A percentile compares a stretch with the other conserved stretches of the same genome.
phyloP scores from a whole-genome alignment of 371 early-diverging fungal genomes.

The Parasitella parasitica region DNA sequence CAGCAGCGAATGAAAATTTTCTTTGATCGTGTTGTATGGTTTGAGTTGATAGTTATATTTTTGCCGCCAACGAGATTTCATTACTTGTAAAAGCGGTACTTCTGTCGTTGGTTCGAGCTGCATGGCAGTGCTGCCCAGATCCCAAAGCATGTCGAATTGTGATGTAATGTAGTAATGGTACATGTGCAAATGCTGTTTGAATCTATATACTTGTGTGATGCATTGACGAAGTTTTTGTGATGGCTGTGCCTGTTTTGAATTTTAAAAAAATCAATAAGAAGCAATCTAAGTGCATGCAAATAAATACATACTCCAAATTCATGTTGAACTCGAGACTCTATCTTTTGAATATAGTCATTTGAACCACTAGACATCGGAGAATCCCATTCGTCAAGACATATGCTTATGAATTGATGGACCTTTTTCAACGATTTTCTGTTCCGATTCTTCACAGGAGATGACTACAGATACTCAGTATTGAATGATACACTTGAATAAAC shows the following conservation, averaged over 20 bases:
- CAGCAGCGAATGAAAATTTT: not conserved
- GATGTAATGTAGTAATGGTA: conserved; percentile 11
- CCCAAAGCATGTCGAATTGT: conserved; percentile 10
- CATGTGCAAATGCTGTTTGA: conserved; percentile 7
- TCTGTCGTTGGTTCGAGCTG: not conserved
- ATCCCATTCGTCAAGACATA: conserved; percentile 11
- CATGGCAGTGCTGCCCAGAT: not conserved
- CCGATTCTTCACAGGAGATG: conserved; percentile 15
- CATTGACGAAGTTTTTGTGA: conserved; percentile 3
- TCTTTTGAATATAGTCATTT: not conserved
- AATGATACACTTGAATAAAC: not conserved
- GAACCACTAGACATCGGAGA: not conserved
- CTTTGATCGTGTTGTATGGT: not conserved
- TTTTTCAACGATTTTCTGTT: not conserved
- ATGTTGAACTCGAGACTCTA: not conserved
- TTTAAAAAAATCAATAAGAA: not conserved
- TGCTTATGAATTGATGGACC: conserved; percentile 4
- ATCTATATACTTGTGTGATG: conserved; percentile 7
- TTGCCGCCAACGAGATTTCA: conserved; percentile 9
- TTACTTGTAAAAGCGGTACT: not conserved
- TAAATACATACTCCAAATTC: not conserved
- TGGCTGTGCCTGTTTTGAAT: not conserved
- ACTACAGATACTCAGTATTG: not conserved
- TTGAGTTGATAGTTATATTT: not conserved
- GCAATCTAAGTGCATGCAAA: not conserved